Evolutionary conservation across 2,329 filamentous ascomycete genomes (phyloP), one percentile per base, ranked within the genome.

Genomic region (Aspergillus uvarum): DNA sequence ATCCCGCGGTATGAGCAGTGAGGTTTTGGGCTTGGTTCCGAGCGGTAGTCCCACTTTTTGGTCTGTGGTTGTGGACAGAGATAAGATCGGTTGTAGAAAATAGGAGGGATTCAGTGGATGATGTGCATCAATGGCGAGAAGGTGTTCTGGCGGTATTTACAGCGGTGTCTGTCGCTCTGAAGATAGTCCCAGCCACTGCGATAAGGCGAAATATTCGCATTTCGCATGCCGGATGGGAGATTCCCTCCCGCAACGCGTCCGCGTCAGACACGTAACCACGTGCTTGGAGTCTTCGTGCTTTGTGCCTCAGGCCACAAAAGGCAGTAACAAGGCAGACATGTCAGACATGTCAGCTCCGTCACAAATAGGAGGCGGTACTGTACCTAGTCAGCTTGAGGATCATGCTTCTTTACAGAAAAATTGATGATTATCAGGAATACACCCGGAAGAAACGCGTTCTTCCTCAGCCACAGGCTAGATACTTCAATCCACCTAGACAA

Each of bases 121-220:
- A 19, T 19, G 6, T 7, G 16, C 6, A 12, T 44, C n/a, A 19
- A 44, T 7, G 38, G 16, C n/a, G 16, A 19, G 6, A 16, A 44
- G 38, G n/a, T 6, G 38, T n/a, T 7, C 16, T 16, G 38, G 7
- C 16, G 38, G 16, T 44, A n/a, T 44, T 44, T 44, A 44, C 38
- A 44, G 38, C 14, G 7, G 16, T n/a, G 6, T 29, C 38, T 19
- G 38, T 44, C 38, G n/a, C 16, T 16, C 12, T 4, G 4, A 35
- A 35, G 26, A 35, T 35, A 12, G 32, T 29, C 32, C 38, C 38
- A 44, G n/a, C 38, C 38, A 44, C 38, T 19, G n/a, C 38, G 38
- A n/a, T 16, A n/a, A 44, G 12, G 38, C n/a, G 8, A 16, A 44
- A 14, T 21, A 54, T 56, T n/a, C 68, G 67, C 24, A 62, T 44